Base-by-base conservation (phyloP, 1,284 basidiomycete genomes). In the Tilletiopsis washingtonensis region DNA sequence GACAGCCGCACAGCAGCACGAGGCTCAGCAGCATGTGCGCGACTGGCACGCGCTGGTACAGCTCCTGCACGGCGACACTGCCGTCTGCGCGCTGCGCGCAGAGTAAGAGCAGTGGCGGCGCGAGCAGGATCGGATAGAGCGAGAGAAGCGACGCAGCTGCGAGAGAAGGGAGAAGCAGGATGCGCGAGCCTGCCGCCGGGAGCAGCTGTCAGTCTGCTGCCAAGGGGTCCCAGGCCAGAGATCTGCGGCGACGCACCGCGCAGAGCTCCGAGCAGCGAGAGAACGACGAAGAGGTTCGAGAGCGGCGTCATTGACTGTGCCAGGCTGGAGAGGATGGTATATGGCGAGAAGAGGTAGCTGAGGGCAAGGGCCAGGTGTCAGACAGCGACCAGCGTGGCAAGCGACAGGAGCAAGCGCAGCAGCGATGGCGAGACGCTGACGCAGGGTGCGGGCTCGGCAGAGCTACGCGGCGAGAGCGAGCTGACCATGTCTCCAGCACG, bases 271-370 rank as follows among this genome's bases (percentile, higher is more conserved):
- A 83, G 79, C n/a, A 94, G 71, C 1, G 84, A 73, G 1, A 84
- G 67, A 1, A 93, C 76, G 25, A 82, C 74, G 4, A 87, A 74
- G 0, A 81, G 77, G 64, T 86, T 90, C 67, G 91, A 87, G 17
- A 96, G 76, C 0, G 82, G 80, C 0, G 86, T 84, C 0, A 87
- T 87, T 0, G 90, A 91, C 6, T 83, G 75, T 0, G 88, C 85
- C 2, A 91, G 75, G 34, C 83, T 85, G 0, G 89, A 82, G 1
- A 88, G 77, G 42, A 91, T 73, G 4, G 86, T 76, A 71, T 93
- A 91, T 3, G 91, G 91, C 62, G 94, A 94, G 54, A 93, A 75
- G 3, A 96, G 80, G 74, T 85, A 91, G 15, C 32, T 34, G 32
- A 12, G 32, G 32, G 17, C 12, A 34, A n/a, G n/a, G n/a, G n/a